phyloP scores from a whole-genome alignment of 148 eudicot genomes.

The Rhododendron simsii region DNA sequence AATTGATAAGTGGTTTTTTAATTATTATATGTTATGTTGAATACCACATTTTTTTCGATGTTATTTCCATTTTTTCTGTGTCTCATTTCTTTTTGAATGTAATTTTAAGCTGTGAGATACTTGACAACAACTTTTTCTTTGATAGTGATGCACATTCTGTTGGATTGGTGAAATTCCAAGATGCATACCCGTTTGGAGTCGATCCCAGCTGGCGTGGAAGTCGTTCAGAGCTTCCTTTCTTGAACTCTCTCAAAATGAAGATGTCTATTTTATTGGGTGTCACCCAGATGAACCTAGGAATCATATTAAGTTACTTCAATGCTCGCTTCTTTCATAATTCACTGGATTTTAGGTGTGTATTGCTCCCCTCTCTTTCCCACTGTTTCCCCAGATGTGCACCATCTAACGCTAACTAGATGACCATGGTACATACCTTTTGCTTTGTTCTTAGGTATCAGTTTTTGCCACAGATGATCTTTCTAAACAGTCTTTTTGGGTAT shows the following conservation, averaged over 20 bases:
- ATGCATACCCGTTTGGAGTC: conserved; percentile 95
- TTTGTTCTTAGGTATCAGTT: conserved; percentile 67
- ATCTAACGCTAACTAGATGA: neutral
- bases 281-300: conserved; percentile 90
- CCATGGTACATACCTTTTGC: conserved; percentile 17
- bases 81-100: neutral
- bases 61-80: neutral
- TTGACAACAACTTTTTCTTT: conserved; percentile 13
- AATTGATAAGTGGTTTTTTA: neutral
- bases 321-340: conserved; percentile 76
- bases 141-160: conserved; percentile 68
- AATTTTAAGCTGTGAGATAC: neutral
- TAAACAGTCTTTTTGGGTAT: conserved; percentile 97
- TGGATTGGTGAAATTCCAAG: conserved; percentile 76
- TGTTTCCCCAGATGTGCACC: neutral
- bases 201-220: conserved; percentile 99
- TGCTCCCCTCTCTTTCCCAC: conserved; percentile 13
- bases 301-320: conserved; percentile 81
- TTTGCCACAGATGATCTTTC: conserved; percentile 93
- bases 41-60: neutral
- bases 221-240: conserved; percentile 92
- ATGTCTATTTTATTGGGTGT: conserved; percentile 97
- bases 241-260: conserved; percentile 97
- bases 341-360: conserved; percentile 68
- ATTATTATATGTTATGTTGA: neutral